These are phyloP conservation scores for Neoboletus magnificus DNA, from an alignment of 768 basidiomycete species.

Conservation along the genomic window DNA sequence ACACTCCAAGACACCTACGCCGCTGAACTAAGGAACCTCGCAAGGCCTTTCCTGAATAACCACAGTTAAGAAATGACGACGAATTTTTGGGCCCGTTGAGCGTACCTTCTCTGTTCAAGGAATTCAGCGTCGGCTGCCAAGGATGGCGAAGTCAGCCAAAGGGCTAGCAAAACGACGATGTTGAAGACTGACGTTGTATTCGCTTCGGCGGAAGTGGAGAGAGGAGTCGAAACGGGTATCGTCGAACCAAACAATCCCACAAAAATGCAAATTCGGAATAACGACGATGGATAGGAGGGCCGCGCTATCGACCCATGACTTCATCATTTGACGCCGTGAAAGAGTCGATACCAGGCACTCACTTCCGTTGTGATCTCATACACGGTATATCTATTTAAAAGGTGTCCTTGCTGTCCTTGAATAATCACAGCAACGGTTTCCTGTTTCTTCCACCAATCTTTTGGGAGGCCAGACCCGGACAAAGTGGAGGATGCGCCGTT, in stretches of 20 bases:
- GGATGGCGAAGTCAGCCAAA: slow-evolving; percentile 4
- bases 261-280: slow-evolving; percentile 94
- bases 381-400: slow-evolving; percentile 81
- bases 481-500: slow-evolving; percentile 56
- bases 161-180: neutral
- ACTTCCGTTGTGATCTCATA: slow-evolving; percentile 82
- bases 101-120: slow-evolving; percentile 82
- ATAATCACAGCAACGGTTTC: slow-evolving; percentile 69
- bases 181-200: slow-evolving; percentile 66
- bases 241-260: slow-evolving; percentile 78
- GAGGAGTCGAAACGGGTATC: slow-evolving; percentile 93
- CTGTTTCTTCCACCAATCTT: slow-evolving; percentile 85
- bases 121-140: slow-evolving; percentile 79
- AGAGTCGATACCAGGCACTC: slow-evolving; percentile 27
- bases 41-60: slow-evolving; percentile 64
- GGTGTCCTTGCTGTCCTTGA: slow-evolving; percentile 88
- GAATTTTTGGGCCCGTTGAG: neutral
- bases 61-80: neutral
- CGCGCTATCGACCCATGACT: slow-evolving; percentile 42
- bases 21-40: slow-evolving; percentile 75
- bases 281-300: slow-evolving; percentile 69
- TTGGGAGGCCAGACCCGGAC: slow-evolving; percentile 68
- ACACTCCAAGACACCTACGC: slow-evolving; percentile 46
- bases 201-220: slow-evolving; percentile 89
- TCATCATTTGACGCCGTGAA: slow-evolving; percentile 10